Evolutionary conservation across 306 rosid genomes (phyloP), one percentile per base, ranked within the genome.

Genomic region (Trichosanthes cucumerina): DNA sequence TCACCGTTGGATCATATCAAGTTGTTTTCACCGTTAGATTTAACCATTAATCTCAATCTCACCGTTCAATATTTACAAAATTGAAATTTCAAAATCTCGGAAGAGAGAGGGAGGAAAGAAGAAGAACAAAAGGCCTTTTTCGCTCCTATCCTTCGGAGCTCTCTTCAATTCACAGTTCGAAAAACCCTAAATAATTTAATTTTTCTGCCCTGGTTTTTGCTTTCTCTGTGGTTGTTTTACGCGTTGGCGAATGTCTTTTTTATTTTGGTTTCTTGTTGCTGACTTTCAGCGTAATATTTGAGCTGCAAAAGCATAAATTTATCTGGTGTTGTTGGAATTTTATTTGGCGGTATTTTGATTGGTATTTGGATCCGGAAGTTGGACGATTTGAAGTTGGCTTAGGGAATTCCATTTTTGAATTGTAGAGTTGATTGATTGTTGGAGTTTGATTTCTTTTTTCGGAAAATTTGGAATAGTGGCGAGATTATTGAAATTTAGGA

Each of bases 81-180:
- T 90, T 96, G 91, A 93, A 96, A 96, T 87, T 96, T 96, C 96
- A 96, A 96, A 96, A 92, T 89, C 84, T 88, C 66, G 75, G 87
- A 69, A 88, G 92, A 87, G 94, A 92, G 98, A 86, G 98, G 97
- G 98, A 89, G 97, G 88, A 86, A 82, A 83, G 84, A 89, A 83
- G 85, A 82, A 80, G 73, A 81, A 84, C 70, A 81, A 89, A 81
- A 82, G 56, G 78, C 83, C 84, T 73, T 73, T 86, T 86, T 82
- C 66, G 75, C 69, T 77, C 58, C 83, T 64, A 72, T 59, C 56
- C 72, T 53, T 84, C 50, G 38, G 16, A 41, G 62, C 54, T 68
- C 44, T 64, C 80, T 79, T 62, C 62, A 79, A 79, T 76, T 83
- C 59, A 31, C 80, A 80, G 77, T 83, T 39, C 78, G 65, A 33